Percentiles rank a stretch among this genome's conserved stretches.
phyloP scores from a whole-genome alignment of 139 green algal genomes.

The Raphidocelis subcapitata region DNA sequence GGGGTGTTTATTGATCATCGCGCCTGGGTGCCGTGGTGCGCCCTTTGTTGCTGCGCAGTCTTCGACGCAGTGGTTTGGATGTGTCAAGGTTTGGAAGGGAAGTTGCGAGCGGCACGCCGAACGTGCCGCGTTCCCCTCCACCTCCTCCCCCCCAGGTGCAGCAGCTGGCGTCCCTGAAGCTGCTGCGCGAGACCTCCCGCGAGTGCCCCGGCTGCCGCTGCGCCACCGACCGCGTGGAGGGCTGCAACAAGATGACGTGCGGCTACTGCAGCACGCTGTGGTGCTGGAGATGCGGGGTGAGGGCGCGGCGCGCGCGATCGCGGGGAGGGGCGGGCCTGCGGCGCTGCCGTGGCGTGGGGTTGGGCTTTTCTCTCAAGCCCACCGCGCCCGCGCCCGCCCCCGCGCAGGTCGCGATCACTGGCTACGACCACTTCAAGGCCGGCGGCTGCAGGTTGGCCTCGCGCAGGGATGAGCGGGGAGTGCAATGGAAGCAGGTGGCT shows the following conservation, averaged over 20 bases:
- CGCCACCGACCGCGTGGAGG: conserved; percentile 64
- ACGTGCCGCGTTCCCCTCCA: too few species aligned
- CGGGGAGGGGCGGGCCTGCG: too few species aligned
- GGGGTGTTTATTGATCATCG: too few species aligned
- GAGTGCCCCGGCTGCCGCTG: conserved; percentile 68
- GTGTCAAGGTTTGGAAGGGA: too few species aligned
- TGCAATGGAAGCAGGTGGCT: background rate
- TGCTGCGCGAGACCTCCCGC: conserved; percentile 28
- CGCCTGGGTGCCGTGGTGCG: too few species aligned
- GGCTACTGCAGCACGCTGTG: conserved; percentile 51
- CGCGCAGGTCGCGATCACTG: conserved; percentile 21
- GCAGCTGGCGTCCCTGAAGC: conserved; percentile 11
- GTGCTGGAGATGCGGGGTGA: conserved; percentile 33
- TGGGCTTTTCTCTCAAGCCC: too few species aligned
- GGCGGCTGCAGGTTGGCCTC: conserved; percentile 26
- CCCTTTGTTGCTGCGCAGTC: too few species aligned
- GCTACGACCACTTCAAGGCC: conserved; percentile 58
- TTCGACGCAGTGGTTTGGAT: too few species aligned
- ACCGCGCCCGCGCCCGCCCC: too few species aligned
- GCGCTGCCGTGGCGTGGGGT: too few species aligned
- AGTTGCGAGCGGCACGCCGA: too few species aligned
- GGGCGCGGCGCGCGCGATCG: conserved; percentile 8
- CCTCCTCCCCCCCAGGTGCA: background rate
- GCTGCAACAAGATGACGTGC: conserved; percentile 93
- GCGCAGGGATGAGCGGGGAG: background rate